These are phyloP conservation scores for Ogataea chonburiensis DNA, from an alignment of 805 yeast species.

Conservation along the genomic window DNA sequence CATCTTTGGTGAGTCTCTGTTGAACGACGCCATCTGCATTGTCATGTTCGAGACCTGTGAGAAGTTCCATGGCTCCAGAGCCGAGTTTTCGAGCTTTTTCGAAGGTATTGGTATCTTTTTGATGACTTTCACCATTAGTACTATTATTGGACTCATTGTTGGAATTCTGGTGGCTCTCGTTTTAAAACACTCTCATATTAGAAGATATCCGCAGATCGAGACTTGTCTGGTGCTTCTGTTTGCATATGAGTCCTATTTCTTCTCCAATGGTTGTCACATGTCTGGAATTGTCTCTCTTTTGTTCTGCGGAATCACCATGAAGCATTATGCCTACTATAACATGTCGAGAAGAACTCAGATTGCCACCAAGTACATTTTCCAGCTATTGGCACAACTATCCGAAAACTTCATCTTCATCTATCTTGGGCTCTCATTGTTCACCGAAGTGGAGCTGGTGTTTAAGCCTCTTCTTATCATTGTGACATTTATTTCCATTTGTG, in stretches of 20 bases:
- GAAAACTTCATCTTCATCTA: constrained; percentile 97
- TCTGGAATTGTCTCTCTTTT: constrained; percentile 94
- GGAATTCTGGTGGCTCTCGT: constrained; percentile 89
- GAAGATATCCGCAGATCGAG: constrained; percentile 96
- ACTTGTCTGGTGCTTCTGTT: constrained; percentile 86
- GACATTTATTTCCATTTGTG: constrained; percentile 85
- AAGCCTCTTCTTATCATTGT: constrained; percentile 91
- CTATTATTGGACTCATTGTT: constrained; percentile 82
- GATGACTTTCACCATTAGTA: constrained; percentile 88
- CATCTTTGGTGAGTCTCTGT: constrained; percentile 91
- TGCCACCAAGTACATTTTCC: constrained; percentile 93
- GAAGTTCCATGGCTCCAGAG: constrained; percentile 85
- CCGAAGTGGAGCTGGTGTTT: constrained; percentile 93
- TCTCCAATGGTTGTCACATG: constrained; percentile 99
- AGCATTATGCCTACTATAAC: constrained; percentile 95
- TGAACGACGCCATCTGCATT: constrained; percentile 96
- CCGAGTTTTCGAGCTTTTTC: constrained; percentile 72
- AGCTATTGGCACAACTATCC: constrained; percentile 87
- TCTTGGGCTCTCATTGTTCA: constrained; percentile 88
- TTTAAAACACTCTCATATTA: constrained; percentile 86
- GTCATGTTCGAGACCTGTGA: constrained; percentile 99
- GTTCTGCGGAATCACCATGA: constrained; percentile 94
- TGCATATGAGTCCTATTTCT: constrained; percentile 95
- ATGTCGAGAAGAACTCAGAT: constrained; percentile 97
- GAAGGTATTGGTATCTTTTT: constrained; percentile 92